Evolutionary conservation across 2,329 filamentous ascomycete species (phyloP), one percentile per base, ranked within the genome.

Genomic region (Monosporascus sp.): DNA sequence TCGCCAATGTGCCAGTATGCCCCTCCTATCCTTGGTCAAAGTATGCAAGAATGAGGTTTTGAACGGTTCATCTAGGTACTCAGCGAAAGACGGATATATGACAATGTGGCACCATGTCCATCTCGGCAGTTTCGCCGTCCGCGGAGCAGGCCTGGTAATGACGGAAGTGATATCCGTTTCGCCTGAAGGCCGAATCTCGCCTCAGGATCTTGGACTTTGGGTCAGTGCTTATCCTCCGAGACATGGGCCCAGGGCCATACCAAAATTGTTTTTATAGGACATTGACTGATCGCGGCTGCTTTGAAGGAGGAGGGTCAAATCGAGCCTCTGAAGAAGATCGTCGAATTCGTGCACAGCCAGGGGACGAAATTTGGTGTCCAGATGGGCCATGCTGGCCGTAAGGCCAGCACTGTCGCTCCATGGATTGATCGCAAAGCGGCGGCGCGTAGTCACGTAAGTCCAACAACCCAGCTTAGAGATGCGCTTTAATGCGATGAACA

Each of bases 101-200:
- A 75, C 71, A 3, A 69, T 71, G 16, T 78, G 72, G 69, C 75
- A 78, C 60, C 64, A 70, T 9, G 67, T 70, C 3, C 75, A 77
- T 22, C 64, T 71, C 26, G 71, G 71, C 36, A 65, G 68, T 47
- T 71, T 72, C 43, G 64, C 70, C 3, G 60, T 63, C 20, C 66
- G 70, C 5, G 73, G 73, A 5, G 62, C 64, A 1, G 66, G 62
- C 7, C 54, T 71, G 5, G 57, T 65, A 17, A 62, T 70, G 20
- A 58, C 68, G 4, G 69, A 71, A 53, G 68, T 66, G 6, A 63
- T 61, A 0, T 61, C 61, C 7, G 67, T 72, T 9, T 56, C 63
- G 16, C 57, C 64, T 7, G 57, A 66, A 48, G 71, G 70, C 3
- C 65, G 69, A 1, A 69, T 71, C 50, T 69, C 70, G 7, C 70